phyloP scores from a whole-genome alignment of 306 rosid species.

The Medicago lupulina region DNA sequence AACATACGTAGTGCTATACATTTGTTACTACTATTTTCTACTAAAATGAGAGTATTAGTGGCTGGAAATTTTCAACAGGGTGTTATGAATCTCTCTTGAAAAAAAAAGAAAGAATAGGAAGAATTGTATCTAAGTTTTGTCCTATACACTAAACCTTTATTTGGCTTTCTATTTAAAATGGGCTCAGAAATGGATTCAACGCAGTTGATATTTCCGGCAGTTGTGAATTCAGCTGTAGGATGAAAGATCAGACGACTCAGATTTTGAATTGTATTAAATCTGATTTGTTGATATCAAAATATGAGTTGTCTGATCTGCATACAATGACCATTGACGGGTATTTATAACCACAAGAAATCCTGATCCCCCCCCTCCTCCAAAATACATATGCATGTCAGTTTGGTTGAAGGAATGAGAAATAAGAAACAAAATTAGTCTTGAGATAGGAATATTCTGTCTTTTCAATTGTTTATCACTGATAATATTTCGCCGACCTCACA shows the following conservation, averaged over 20 bases:
- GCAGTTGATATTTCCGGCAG: not conserved
- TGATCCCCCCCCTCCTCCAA: not conserved
- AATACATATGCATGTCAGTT: not conserved
- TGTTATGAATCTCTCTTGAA: too few relatives aligned
- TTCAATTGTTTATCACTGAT: conserved; percentile 17
- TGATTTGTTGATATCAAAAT: too few relatives aligned
- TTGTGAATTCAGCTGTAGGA: not conserved
- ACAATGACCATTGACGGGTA: not conserved
- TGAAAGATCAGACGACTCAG: not conserved
- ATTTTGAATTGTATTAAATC: not conserved
- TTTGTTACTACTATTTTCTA: too few relatives aligned
- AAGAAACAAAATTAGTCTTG: not conserved
- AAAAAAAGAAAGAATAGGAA: too few relatives aligned
- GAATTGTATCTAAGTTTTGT: too few relatives aligned
- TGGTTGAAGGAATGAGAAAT: conserved; percentile 12
- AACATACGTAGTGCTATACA: conserved; percentile 2
- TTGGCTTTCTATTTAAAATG: not conserved
- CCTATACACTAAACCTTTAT: too few relatives aligned
- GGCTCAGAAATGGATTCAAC: not conserved
- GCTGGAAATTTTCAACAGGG: too few relatives aligned
- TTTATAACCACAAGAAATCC: not conserved
- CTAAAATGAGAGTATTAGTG: too few relatives aligned
- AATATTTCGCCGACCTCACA: conserved; percentile 41
- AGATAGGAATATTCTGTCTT: not conserved
- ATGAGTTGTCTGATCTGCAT: not conserved